phyloP scores from a whole-genome alignment of 2,329 filamentous ascomycete genomes.

The Aspergillus melleus region DNA sequence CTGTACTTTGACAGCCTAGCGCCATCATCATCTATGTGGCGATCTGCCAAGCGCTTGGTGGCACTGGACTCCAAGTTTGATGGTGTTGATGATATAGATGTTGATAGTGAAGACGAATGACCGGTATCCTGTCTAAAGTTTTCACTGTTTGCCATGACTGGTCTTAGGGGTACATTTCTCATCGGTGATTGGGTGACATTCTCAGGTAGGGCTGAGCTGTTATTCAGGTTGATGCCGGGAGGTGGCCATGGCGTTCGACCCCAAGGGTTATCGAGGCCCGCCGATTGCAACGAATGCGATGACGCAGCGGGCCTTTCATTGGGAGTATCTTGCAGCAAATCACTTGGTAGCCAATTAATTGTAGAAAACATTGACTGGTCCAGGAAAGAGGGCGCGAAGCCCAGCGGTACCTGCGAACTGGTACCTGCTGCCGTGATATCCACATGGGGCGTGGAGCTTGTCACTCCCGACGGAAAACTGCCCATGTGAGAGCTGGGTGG shows the following conservation, averaged over 20 bases:
- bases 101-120: constrained; percentile 19
- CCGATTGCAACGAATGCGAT: constrained; percentile 21
- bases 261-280: constrained; percentile 18
- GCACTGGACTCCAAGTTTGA: constrained; percentile 18
- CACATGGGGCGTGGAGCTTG: constrained; percentile 14
- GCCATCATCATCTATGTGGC: constrained; percentile 28
- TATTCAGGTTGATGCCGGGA: constrained; percentile 20
- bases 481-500: constrained; percentile 10
- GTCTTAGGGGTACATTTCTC: constrained; percentile 18
- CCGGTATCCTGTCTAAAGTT: constrained; percentile 17
- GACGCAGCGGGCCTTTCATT: constrained; percentile 15
- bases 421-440: constrained; percentile 18
- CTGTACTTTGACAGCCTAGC: constrained; percentile 27
- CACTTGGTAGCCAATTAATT: constrained; percentile 41
- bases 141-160: constrained; percentile 6
- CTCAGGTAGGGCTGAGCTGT: constrained; percentile 18
- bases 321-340: constrained; percentile 24
- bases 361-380: constrained; percentile 30
- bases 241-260: constrained; percentile 29
- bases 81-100: constrained; percentile 4
- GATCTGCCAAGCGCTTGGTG: constrained; percentile 26
- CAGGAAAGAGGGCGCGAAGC: constrained; percentile 26
- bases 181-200: constrained; percentile 21
- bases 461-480: constrained; percentile 10
- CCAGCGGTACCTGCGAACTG: constrained; percentile 21